Base-by-base conservation (phyloP, 331 rosid species). In the Cydonia oblonga region DNA sequence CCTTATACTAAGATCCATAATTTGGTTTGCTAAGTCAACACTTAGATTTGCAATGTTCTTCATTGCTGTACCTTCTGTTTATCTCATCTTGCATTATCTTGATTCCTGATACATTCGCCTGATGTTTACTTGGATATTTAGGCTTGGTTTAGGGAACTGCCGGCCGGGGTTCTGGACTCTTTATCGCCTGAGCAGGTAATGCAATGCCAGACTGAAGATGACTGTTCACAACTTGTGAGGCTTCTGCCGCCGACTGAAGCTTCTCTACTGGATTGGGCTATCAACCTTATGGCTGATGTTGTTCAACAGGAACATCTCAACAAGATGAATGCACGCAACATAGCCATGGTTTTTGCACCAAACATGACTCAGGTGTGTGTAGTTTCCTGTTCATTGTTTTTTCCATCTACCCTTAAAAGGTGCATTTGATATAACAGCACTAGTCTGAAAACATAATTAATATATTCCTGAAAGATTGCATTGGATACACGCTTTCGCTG, bases 141-240 rank as follows among this genome's bases (percentile, higher is more conserved):
- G 96, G 93, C 96, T 64, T 92, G 96, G 97, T 89, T 92, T 77
- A 80, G 96, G 81, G 97, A 92, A 79, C 92, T 89, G 68, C 97
- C 97, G 2, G 75, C 80, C 0, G 93, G 89, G n/a, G 40, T 89
- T 78, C 78, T 92, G 70, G 97, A 92, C 76, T 74, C 88, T 33
- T 73, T 92, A 68, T 81, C 91, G 3, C 86, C 83, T 2, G 97
- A 92, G 76, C 86, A 82, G 59, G 97, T 89, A 51, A 81, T 92
- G 90, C 87, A 82, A 79, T 86, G 95, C 84, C 84, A 86, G 75
- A 82, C 88, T 32, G 92, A 92, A 83, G 95, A 88, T 22, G 95
- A 92, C 30, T 89, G 89, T 75, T 71, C 77, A 26, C 89, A 85
- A 66, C 88, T 92, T 51, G 89, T 77, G 69, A 78, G 79, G 75